Base-by-base conservation (phyloP, 495 filamentous ascomycete genomes). In the Annulohypoxylon bovei region DNA sequence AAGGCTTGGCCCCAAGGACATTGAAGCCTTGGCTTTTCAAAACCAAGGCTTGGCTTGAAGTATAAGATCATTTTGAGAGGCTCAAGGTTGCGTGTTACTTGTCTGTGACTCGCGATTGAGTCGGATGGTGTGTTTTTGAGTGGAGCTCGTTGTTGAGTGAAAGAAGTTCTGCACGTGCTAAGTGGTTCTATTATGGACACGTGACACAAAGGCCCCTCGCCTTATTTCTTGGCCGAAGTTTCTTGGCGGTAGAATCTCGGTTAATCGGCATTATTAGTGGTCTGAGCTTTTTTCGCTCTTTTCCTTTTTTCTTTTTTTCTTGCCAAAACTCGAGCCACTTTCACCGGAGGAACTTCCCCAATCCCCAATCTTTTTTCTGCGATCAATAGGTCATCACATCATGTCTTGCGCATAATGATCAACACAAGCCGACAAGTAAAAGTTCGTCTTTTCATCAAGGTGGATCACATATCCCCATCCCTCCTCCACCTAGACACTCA, bases 221-320 rank as follows among this genome's bases (percentile, higher is more conserved):
- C 28, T 23, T 60, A 47, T 22, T 39, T 67, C 57, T 62, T 67
- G 52, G 69, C 57, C 20, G 28, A 52, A 55, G 20, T 23, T 5
- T 44, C 70, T 72, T 72, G 70, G 70, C 39, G 60, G 60, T 27
- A 62, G 60, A 56, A 65, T 65, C 22, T 72, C 70, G 70, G 70
- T n/a, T 72, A 42, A 40, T 65, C 70, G 70, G 65, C 65, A 72
- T 59, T 11, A 5, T 11, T 42, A 4, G 46, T 28, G 23, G 46
- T 32, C 49, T 11, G 32, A 14, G 22, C 49, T 53, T 42, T 42
- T 42, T 42, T 42, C 12, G 5, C n/a, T 42, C n/a, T 16, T 42
- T 42, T 14, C n/a, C 39, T 42, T 42, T 42, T 42, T 42, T 20
- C 20, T 18, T 20, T 2, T 2, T 0, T 32, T 50, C 20, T 44